Evolutionary conservation across 2,329 filamentous ascomycete species (phyloP), one percentile per base, ranked within the genome.

Genomic region (Epichloe hybrida): DNA sequence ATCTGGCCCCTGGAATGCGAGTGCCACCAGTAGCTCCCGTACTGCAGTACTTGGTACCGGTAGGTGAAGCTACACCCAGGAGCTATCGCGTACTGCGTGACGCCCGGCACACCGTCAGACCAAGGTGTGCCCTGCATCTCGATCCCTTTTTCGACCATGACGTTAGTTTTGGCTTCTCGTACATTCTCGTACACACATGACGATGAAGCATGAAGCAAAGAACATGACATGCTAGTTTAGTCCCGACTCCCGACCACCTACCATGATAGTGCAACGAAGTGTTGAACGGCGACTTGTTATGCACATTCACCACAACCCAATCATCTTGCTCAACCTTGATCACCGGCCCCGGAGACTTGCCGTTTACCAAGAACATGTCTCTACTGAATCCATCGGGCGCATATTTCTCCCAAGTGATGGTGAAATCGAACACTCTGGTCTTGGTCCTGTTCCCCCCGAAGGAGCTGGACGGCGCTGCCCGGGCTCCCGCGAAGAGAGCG

Each of bases 21-120:
- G 62, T 83, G 80, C 55, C 82, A 83, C 69, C 75, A 81, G 62
- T 77, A 80, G 41, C 72, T 73, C 3, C 80, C 80, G 56, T 77
- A 73, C 50, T 79, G 72, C 0, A 67, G 69, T 0, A 79, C 78
- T n/a, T 65, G 70, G 67, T 75, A 83, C 35, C 65, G 66, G 58
- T 83, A 79, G 0, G 68, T 65, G 2, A 52, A 52, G 42, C n/a
- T 41, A 23, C 21, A 0, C 7, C 72, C 72, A 1, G 76, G 70
- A 13, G 63, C 57, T 50, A 83, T 80, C 3, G 72, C 64, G 3
- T 64, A 65, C 56, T 83, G 79, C 1, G 73, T 71, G 2, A 82
- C 60, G 2, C 79, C 79, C 0, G 77, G 75, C 0, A 78, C 73
- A 34, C 80, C 80, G 52, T 83, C 80, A 0, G 77, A 74, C 78